phyloP scores from a whole-genome alignment of 257 asterid species.

The Forsythia viridissima region DNA sequence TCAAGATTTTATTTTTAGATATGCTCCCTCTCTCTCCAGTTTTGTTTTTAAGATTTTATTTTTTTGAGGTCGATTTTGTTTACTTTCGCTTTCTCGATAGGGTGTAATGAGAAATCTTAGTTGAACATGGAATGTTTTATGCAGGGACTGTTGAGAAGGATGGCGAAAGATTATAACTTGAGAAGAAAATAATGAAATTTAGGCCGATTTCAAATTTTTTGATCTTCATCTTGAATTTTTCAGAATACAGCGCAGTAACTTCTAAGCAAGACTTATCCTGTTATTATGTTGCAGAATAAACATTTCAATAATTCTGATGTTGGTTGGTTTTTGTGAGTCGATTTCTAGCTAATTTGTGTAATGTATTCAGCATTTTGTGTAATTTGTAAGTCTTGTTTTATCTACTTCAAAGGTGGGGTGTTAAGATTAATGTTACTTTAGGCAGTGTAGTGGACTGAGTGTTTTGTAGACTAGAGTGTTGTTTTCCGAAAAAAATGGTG shows the following conservation, averaged over 20 bases:
- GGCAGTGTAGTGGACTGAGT: conserved; percentile 21
- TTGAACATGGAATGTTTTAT: conserved; percentile 26
- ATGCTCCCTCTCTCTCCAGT: not conserved
- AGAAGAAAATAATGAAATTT: conserved; percentile 5
- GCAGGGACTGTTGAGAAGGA: conserved; percentile 38
- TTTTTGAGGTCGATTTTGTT: not conserved
- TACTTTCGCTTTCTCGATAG: not conserved
- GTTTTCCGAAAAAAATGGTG: conserved; percentile 49
- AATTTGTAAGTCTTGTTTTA: not conserved
- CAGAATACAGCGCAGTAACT: not conserved
- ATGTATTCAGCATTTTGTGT: not conserved
- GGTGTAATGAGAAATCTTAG: conserved; percentile 25
- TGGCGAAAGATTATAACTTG: not conserved
- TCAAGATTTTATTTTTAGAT: not conserved
- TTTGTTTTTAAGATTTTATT: not conserved
- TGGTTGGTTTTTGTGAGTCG: conserved; percentile 16
- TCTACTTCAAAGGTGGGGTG: not conserved
- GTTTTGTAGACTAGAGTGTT: conserved; percentile 1
- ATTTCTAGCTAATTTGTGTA: not conserved
- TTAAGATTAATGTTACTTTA: conserved; percentile 28
- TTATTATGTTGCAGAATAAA: conserved; percentile 18
- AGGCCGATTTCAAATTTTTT: conserved; percentile 28
- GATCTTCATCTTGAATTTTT: conserved; percentile 21
- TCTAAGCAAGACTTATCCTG: conserved; percentile 23
- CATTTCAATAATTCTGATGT: conserved; percentile 16